A percentile compares a stretch with the other conserved stretches of the same genome.
Evolutionary conservation across 805 yeast species (phyloP).

Genomic region (Zygosaccharomyces bisporus): DNA sequence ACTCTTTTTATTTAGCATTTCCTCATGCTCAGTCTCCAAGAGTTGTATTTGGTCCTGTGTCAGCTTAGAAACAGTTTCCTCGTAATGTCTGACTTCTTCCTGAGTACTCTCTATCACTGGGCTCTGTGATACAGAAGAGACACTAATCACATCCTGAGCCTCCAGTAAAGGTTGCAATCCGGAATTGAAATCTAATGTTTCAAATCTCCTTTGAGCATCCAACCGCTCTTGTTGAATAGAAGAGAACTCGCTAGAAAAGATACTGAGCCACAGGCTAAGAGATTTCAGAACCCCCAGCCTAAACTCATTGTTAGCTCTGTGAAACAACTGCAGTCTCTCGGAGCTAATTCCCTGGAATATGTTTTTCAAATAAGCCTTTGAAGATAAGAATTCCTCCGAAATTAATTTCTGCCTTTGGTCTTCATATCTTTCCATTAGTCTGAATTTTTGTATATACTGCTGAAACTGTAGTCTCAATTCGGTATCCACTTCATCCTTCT

Average conservation of each 20-base stretch:
- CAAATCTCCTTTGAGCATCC: slow-evolving; percentile 40
- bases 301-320: slow-evolving; percentile 41
- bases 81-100: slow-evolving; percentile 36
- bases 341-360: slow-evolving; percentile 33
- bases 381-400: slow-evolving; percentile 20
- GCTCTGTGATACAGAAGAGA: slow-evolving; percentile 32
- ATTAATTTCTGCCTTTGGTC: slow-evolving; percentile 37
- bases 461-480: slow-evolving; percentile 51
- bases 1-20: slow-evolving; percentile 50
- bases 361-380: slow-evolving; percentile 26
- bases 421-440: slow-evolving; percentile 51
- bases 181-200: slow-evolving; percentile 28
- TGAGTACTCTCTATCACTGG: slow-evolving; percentile 27
- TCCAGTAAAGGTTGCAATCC: slow-evolving; percentile 20
- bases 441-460: slow-evolving; percentile 48
- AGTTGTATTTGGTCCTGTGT: slow-evolving; percentile 56
- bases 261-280: slow-evolving; percentile 43
- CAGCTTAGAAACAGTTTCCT: slow-evolving; percentile 34
- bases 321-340: slow-evolving; percentile 36
- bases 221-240: slow-evolving; percentile 48
- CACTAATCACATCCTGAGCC: slow-evolving; percentile 24
- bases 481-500: slow-evolving; percentile 54
- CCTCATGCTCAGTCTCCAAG: slow-evolving; percentile 56
- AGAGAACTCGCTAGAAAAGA: slow-evolving; percentile 45
- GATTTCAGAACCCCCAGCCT: slow-evolving; percentile 49